Conservation (phyloP, 306 rosid genomes). For the Acacia melanoxylon region DNA sequence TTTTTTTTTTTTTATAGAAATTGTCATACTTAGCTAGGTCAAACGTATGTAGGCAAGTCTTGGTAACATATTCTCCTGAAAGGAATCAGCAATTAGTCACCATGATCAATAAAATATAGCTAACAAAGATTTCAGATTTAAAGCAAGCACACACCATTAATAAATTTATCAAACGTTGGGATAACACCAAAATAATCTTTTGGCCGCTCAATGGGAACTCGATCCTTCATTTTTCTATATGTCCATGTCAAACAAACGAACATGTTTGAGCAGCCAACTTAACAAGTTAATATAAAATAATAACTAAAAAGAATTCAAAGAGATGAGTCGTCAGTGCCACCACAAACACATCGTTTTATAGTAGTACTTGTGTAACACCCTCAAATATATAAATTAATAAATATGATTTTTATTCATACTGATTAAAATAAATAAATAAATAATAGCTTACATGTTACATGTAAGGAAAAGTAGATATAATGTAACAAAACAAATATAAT, state of each 20-base stretch:
- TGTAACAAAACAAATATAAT: too few species aligned
- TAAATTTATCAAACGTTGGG: too few species aligned
- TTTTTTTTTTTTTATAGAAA: slow-evolving; percentile 35
- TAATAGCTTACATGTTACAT: too few species aligned
- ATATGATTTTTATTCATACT: too few species aligned
- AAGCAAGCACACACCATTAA: slow-evolving; percentile 54
- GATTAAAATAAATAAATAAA: too few species aligned
- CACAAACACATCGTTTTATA: slow-evolving; percentile 24
- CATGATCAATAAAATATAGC: background rate
- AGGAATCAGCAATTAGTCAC: too few species aligned
- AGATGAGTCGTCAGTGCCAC: slow-evolving; percentile 36
- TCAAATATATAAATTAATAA: too few species aligned
- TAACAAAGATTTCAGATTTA: background rate
- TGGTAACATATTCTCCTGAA: slow-evolving; percentile 51
- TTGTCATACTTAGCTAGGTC: slow-evolving; percentile 26
- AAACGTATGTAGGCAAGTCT: background rate
- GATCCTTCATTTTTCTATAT: slow-evolving; percentile 40
- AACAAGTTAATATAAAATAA: background rate
- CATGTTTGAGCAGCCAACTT: background rate
- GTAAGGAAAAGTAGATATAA: too few species aligned
- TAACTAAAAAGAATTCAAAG: slow-evolving; percentile 9
- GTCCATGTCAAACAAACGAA: background rate
- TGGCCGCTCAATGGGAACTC: slow-evolving; percentile 23
- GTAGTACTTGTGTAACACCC: background rate
- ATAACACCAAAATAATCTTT: background rate